A percentile compares a stretch with the other conserved stretches of the same genome.
Conservation (phyloP, 208 protist species). For the Vickermania spadyakhi region DNA sequence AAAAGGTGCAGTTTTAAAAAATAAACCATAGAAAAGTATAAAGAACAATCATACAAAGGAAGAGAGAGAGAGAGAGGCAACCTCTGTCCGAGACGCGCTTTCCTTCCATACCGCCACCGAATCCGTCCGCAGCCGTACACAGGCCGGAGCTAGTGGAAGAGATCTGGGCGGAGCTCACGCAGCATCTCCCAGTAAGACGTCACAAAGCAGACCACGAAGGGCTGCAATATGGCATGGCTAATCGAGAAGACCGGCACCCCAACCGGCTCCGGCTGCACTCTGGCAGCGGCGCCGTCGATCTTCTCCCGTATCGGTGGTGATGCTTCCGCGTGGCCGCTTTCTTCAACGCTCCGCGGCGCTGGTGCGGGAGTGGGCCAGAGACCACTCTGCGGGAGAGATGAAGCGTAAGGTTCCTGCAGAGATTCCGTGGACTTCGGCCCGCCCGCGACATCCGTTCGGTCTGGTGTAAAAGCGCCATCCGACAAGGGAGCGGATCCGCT, state of each 20-base stretch:
- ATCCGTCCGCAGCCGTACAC: no score
- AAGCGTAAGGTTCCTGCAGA: background rate
- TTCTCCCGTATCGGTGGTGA: background rate
- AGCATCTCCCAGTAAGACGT: constrained; percentile 49
- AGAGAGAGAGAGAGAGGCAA: constrained; percentile 3
- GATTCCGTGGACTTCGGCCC: background rate
- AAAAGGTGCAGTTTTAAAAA: no score
- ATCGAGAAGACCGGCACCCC: constrained; percentile 18
- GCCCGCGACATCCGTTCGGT: background rate
- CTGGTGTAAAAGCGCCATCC: background rate
- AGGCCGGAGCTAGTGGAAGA: constrained; percentile 7
- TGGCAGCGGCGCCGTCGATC: background rate
- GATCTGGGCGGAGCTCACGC: constrained; percentile 29
- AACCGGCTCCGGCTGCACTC: background rate
- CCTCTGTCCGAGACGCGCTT: no score
- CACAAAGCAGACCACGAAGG: constrained; percentile 38
- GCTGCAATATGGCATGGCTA: constrained; percentile 23
- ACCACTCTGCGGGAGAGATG: background rate
- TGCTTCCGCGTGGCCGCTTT: no score
- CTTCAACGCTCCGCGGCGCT: no score
- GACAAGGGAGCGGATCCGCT: background rate
- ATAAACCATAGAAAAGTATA: constrained; percentile 1
- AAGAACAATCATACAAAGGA: background rate
- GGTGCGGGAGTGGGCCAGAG: background rate
- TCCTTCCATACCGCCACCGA: no score